Evolutionary conservation across 2,329 filamentous ascomycete genomes (phyloP).

Genomic region (Aspergillus tanneri): DNA sequence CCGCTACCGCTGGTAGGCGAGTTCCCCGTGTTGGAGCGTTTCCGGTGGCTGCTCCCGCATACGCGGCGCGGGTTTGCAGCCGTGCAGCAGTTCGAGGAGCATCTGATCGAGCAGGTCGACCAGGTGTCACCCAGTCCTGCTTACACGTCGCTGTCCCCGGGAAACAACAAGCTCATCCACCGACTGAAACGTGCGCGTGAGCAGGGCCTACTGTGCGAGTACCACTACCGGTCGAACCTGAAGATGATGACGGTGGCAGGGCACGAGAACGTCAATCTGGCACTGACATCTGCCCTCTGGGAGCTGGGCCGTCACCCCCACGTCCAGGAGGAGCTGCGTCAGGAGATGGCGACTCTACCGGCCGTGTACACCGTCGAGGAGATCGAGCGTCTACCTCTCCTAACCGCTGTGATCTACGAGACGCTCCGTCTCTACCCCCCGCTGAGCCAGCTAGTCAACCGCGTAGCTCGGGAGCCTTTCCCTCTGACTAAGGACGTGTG

Average conservation of each 20-base stretch:
- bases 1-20: background rate
- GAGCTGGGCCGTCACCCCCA: background rate
- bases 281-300: background rate
- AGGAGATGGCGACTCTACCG: background rate
- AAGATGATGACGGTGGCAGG: slow-evolving; percentile 1
- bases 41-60: background rate
- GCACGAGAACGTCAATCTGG: background rate
- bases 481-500: slow-evolving; percentile 27
- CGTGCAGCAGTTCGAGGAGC: background rate
- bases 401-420: slow-evolving; percentile 50
- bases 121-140: background rate
- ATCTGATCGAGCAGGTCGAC: background rate
- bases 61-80: background rate
- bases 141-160: background rate
- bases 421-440: slow-evolving; percentile 51
- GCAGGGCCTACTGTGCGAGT: slow-evolving; percentile 15
- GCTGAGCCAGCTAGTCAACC: slow-evolving; percentile 52
- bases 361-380: too few relatives aligned
- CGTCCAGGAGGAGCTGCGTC: background rate
- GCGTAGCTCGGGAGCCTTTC: slow-evolving; percentile 34
- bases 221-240: slow-evolving; percentile 3
- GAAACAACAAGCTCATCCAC: background rate
- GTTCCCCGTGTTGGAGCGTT: background rate
- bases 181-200: background rate
- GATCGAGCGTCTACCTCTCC: slow-evolving; percentile 41